These are phyloP conservation scores for Dictyostelium brefeldianum DNA, from an alignment of 78 protist species.

Conservation along the genomic window DNA sequence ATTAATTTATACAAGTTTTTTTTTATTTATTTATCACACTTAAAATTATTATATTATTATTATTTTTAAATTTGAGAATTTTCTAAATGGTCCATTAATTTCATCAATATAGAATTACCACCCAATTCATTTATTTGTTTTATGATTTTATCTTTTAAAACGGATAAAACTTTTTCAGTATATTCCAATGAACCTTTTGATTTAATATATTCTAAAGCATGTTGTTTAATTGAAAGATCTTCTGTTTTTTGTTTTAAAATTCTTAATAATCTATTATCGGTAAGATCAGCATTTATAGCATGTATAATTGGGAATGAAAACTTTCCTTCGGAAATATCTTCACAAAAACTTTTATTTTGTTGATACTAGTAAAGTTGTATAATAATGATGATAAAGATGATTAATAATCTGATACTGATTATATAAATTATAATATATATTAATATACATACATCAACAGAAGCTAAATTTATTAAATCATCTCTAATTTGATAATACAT, in stretches of 20 bases:
- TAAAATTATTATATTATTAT: not conserved
- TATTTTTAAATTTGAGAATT: not conserved
- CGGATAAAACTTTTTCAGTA: constrained; percentile 33
- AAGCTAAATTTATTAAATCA: constrained; percentile 93
- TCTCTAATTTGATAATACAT: constrained; percentile 95
- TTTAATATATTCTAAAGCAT: constrained; percentile 77
- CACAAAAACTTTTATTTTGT: constrained; percentile 73
- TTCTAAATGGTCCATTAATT: constrained; percentile 11
- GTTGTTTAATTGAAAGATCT: constrained; percentile 71
- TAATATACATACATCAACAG: constrained; percentile 60
- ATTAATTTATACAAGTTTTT: not conserved
- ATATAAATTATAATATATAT: not conserved
- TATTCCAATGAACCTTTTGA: constrained; percentile 82
- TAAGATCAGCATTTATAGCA: constrained; percentile 45
- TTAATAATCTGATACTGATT: not conserved
- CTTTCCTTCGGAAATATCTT: constrained; percentile 97
- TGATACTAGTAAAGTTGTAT: constrained; percentile 78
- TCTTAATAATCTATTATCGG: constrained; percentile 62
- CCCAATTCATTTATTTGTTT: constrained; percentile 61
- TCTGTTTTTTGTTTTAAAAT: constrained; percentile 87
- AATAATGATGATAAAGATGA: not conserved
- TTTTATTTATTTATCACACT: too few species aligned
- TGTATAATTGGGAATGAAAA: constrained; percentile 94
- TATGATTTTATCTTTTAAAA: constrained; percentile 5
- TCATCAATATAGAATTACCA: constrained; percentile 65